Conservation (phyloP, 495 filamentous ascomycete species). For the Cairneyella variabilis region DNA sequence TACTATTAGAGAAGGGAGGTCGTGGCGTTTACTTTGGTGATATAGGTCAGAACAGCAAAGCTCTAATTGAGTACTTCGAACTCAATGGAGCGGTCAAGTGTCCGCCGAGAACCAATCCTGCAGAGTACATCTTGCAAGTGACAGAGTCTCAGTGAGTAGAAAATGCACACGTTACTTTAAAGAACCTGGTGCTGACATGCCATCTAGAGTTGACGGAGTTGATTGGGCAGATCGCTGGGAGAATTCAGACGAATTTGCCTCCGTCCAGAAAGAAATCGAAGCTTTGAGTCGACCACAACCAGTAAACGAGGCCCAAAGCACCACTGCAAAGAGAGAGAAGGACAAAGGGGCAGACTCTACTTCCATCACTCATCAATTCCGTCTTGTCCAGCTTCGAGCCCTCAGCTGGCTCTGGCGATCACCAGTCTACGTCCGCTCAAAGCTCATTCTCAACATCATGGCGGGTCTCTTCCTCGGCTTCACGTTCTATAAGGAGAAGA, state of each 20-base stretch:
- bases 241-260: neutral
- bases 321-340: neutral
- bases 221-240: neutral
- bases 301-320: neutral
- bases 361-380: constrained; percentile 49
- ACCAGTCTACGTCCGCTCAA: constrained; percentile 80
- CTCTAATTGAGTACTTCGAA: constrained; percentile 65
- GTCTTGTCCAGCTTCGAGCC: constrained; percentile 54
- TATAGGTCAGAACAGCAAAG: constrained; percentile 61
- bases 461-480: constrained; percentile 77
- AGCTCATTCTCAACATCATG: constrained; percentile 51
- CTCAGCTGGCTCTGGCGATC: constrained; percentile 91
- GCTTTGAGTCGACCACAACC: neutral
- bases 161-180: constrained; percentile 90
- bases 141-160: constrained; percentile 43
- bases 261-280: neutral
- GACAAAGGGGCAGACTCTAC: constrained; percentile 40
- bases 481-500: constrained; percentile 72
- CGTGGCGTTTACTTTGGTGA: constrained; percentile 76
- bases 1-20: constrained; percentile 64
- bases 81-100: constrained; percentile 66
- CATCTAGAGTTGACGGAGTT: neutral
- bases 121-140: constrained; percentile 56
- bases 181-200: too few relatives aligned
- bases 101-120: constrained; percentile 70